A percentile compares a stretch with the other conserved stretches of the same genome.
phyloP scores from a whole-genome alignment of 2,329 filamentous ascomycete species.

The Ceratocystis cubensis region DNA sequence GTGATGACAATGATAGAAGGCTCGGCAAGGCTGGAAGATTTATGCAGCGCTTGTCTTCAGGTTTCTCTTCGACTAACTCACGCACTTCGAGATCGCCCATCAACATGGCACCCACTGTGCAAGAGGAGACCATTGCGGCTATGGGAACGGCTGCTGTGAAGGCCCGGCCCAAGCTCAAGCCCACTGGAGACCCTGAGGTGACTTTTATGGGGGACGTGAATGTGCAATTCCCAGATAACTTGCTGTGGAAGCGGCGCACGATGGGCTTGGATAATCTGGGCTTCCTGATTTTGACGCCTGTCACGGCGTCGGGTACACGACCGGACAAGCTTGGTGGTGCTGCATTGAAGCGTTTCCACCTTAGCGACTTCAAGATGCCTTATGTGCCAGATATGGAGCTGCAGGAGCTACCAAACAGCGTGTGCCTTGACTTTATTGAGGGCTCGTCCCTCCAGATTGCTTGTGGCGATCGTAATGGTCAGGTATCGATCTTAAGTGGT shows the following conservation, averaged over 20 bases:
- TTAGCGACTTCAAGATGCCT: constrained; percentile 69
- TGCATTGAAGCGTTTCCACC: constrained; percentile 63
- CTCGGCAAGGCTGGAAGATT: constrained; percentile 43
- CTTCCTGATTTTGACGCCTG: constrained; percentile 65
- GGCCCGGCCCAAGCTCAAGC: constrained; percentile 24
- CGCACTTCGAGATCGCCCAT: constrained; percentile 34
- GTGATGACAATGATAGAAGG: constrained; percentile 39
- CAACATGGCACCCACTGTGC: constrained; percentile 39
- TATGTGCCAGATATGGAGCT: constrained; percentile 79
- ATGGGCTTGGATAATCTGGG: constrained; percentile 76
- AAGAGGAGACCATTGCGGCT: constrained; percentile 34
- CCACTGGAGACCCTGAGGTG: constrained; percentile 33
- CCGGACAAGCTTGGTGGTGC: constrained; percentile 42
- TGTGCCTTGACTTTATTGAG: constrained; percentile 48
- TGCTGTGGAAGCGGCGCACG: constrained; percentile 90
- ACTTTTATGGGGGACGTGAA: constrained; percentile 81
- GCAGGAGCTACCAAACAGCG: constrained; percentile 84
- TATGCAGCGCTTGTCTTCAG: constrained; percentile 46
- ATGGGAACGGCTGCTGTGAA: constrained; percentile 23
- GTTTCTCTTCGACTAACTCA: constrained; percentile 29
- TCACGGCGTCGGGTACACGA: constrained; percentile 33
- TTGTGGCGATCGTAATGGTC: constrained; percentile 48
- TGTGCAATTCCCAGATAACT: constrained; percentile 89
- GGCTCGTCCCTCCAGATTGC: constrained; percentile 51
- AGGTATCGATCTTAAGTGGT: constrained; percentile 43